Evolutionary conservation across 1,284 basidiomycete species (phyloP), one percentile per base, ranked within the genome.

Genomic region (Mycena citricolor): DNA sequence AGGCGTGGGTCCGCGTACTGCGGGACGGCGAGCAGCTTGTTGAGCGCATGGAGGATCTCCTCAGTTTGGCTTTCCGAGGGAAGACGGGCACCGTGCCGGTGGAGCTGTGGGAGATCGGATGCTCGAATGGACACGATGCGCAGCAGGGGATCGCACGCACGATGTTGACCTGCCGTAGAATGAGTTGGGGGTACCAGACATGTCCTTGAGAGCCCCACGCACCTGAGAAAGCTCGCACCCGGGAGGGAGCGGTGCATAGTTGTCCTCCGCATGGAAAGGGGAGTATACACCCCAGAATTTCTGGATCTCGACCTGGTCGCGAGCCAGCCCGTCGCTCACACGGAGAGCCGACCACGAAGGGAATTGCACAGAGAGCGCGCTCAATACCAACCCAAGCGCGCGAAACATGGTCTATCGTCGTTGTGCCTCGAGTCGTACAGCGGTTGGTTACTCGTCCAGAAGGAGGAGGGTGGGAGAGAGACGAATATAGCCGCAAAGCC

Each of bases 51-150:
- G 24, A 65, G 23, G 8, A 51, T 51, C 21, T 44, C 44, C 32
- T 35, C 57, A 0, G 70, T 62, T 0, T 81, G 73, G 5, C 67
- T 67, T 0, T 62, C 56, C 0, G 90, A 91, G 0, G 91, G 92
- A 54, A 76, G 92, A 23, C 92, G 76, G 1, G 87, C 82, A 1
- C 89, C 88, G 57, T 94, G 92, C 8, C 91, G 72, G 65, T 94
- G 85, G n/a, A 94, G 65, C 90, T 92, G 49, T 20, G 19, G 22
- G n/a, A 13, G 17, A 5, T n/a, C n/a, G n/a, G 22, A 31, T 17
- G 31, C 19, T 17, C 12, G 49, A 44, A 47, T 54, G 12, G 41
- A 14, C 22, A 26, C 29, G 20, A 16, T 34, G 37, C 19, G 33
- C 42, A n/a, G 39, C 31, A 8, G 31, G n/a, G 12, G 32, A 26